Percentiles rank a stretch among this genome's conserved stretches.
Conservation (phyloP, 1,139 yeast species). For the Protomyces inouyei region DNA sequence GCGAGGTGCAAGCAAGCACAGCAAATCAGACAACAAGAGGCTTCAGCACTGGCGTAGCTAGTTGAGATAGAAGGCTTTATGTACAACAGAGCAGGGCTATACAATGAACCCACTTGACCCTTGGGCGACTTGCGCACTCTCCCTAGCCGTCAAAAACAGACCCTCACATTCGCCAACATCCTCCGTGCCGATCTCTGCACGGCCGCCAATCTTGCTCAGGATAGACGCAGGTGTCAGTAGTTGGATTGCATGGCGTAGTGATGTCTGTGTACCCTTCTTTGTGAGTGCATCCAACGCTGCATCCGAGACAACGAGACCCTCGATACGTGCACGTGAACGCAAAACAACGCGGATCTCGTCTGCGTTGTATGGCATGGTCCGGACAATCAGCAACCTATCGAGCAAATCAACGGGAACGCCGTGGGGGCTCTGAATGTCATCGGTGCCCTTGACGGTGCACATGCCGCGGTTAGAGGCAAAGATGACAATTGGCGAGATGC, state of each 20-base stretch:
- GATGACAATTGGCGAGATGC: conserved; percentile 90
- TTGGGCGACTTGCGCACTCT: conserved; percentile 76
- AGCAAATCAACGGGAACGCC: conserved; percentile 94
- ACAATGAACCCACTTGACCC: conserved; percentile 26
- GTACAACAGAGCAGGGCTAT: not conserved
- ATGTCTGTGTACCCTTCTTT: conserved; percentile 62
- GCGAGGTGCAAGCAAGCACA: not conserved
- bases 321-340: conserved; percentile 72
- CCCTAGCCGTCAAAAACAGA: conserved; percentile 80
- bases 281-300: conserved; percentile 74
- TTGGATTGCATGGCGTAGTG: conserved; percentile 87
- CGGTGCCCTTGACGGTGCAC: conserved; percentile 88
- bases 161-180: conserved; percentile 85
- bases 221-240: conserved; percentile 86
- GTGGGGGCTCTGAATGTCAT: conserved; percentile 83
- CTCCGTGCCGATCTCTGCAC: conserved; percentile 59
- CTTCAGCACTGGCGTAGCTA: not conserved
- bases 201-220: conserved; percentile 66
- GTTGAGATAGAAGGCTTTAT: not conserved
- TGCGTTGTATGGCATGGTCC: conserved; percentile 78
- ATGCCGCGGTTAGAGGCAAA: conserved; percentile 93
- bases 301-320: conserved; percentile 56
- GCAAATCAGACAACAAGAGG: not conserved
- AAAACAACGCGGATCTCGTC: conserved; percentile 81
- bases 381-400: conserved; percentile 83